Evolutionary conservation across 805 yeast genomes (phyloP).

Genomic region (Pichia kluyveri): DNA sequence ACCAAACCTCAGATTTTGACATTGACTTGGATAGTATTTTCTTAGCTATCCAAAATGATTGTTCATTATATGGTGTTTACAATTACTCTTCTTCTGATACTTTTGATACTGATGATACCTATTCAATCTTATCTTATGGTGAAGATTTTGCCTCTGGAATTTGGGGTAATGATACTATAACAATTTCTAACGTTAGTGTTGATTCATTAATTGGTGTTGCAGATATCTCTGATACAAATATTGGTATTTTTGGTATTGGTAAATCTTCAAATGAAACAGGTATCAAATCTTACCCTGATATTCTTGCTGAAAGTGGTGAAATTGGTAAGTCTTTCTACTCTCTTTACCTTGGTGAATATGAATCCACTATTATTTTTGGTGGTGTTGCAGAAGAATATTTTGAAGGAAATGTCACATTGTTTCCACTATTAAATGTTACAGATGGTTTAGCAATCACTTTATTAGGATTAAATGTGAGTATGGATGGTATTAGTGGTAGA

Average conservation of each 20-base stretch:
- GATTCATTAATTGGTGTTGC: constrained; percentile 9
- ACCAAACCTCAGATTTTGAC: not conserved
- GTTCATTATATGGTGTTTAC: constrained; percentile 10
- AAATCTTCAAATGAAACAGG: constrained; percentile 4
- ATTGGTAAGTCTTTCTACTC: constrained; percentile 10
- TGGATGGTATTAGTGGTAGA: too few species aligned
- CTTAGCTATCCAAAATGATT: constrained; percentile 3
- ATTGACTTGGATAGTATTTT: not conserved
- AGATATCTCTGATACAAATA: constrained; percentile 6
- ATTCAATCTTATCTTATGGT: constrained; percentile 1
- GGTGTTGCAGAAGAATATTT: constrained; percentile 7
- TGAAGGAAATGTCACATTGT: constrained; percentile 5
- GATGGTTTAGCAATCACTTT: constrained; percentile 9
- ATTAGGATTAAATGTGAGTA: constrained; percentile 1
- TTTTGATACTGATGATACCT: constrained; percentile 1
- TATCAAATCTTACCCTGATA: constrained; percentile 7
- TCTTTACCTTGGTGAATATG: not conserved
- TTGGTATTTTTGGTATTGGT: constrained; percentile 15
- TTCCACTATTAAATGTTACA: constrained; percentile 9
- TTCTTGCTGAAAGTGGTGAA: constrained; percentile 7
- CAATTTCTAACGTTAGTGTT: not conserved
- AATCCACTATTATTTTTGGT: constrained; percentile 9
- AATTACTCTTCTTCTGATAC: constrained; percentile 5
- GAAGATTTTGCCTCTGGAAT: constrained; percentile 5
- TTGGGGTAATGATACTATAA: constrained; percentile 8